These are phyloP conservation scores for Cladobotryum mycophilum DNA, from an alignment of 2,329 filamentous ascomycete genomes.

Conservation along the genomic window DNA sequence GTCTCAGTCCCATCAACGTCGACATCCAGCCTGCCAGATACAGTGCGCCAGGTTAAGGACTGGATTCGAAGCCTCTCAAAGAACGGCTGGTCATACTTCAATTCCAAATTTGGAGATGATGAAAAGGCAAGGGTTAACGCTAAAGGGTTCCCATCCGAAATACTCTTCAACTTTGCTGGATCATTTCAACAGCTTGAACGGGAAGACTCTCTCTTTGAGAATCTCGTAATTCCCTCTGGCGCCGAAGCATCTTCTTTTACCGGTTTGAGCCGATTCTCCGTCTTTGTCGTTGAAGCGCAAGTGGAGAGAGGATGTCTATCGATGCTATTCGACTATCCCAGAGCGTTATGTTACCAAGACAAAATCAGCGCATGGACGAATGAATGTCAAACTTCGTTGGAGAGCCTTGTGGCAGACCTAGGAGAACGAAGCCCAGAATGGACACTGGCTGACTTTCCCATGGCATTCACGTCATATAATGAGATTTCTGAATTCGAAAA, in stretches of 20 bases:
- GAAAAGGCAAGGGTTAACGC: conserved; percentile 22
- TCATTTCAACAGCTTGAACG: conserved; percentile 6
- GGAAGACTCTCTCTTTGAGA: conserved; percentile 1
- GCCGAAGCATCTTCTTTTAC: neutral
- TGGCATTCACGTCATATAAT: too few species aligned
- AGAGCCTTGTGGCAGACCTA: too few species aligned
- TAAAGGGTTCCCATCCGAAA: conserved; percentile 27
- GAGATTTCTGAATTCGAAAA: too few species aligned
- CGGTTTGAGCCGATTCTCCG: too few species aligned
- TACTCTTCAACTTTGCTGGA: conserved; percentile 20
- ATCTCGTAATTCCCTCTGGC: neutral
- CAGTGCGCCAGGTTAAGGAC: conserved; percentile 18
- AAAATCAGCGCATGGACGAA: too few species aligned
- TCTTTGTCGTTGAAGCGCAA: too few species aligned
- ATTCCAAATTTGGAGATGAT: conserved; percentile 12
- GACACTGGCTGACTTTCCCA: too few species aligned
- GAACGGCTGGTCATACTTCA: conserved; percentile 18
- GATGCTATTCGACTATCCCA: too few species aligned
- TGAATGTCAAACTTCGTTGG: too few species aligned
- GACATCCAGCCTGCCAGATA: neutral
- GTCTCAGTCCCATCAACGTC: conserved; percentile 7
- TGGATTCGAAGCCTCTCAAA: conserved; percentile 11
- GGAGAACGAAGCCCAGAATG: too few species aligned
- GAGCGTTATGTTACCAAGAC: too few species aligned
- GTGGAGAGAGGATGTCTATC: too few species aligned